A percentile compares a stretch with the other conserved stretches of the same genome.
These are phyloP conservation scores for Lipomyces chichibuensis DNA, from an alignment of 805 yeast genomes.

Conservation along the genomic window DNA sequence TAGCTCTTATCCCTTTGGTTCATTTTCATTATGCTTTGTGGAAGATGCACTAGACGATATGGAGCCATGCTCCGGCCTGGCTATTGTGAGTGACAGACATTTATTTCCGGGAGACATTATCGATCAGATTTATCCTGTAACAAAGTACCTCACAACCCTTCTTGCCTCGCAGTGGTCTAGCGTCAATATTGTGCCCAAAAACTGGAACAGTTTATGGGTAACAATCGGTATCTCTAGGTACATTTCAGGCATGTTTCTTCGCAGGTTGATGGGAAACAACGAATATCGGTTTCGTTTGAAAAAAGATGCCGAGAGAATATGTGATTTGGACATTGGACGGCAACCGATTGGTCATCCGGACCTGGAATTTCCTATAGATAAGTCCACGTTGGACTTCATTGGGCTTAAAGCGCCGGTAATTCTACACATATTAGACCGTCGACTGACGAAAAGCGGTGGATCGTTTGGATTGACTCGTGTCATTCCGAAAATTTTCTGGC, in stretches of 20 bases:
- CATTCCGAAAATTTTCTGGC: conserved; percentile 84
- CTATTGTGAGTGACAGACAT: conserved; percentile 61
- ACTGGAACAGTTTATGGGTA: conserved; percentile 84
- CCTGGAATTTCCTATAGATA: conserved; percentile 64
- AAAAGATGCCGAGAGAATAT: conserved; percentile 63
- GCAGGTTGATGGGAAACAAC: conserved; percentile 76
- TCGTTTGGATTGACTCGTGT: conserved; percentile 91
- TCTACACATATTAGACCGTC: conserved; percentile 75
- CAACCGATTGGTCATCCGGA: conserved; percentile 79
- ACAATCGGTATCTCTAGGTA: conserved; percentile 80
- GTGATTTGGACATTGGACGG: conserved; percentile 73
- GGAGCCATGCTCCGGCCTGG: conserved; percentile 74
- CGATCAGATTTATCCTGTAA: conserved; percentile 74
- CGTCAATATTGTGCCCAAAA: conserved; percentile 79
- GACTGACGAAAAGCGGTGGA: conserved; percentile 96
- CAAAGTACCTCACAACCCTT: conserved; percentile 68
- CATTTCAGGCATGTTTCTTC: conserved; percentile 75
- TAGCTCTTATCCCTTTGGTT: conserved; percentile 89
- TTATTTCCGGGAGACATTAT: conserved; percentile 73
- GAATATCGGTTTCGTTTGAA: conserved; percentile 76
- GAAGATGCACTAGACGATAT: conserved; percentile 55
- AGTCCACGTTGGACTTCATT: conserved; percentile 67
- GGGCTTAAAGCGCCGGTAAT: conserved; percentile 84
- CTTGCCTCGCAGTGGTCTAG: conserved; percentile 93
- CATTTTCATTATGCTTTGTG: conserved; percentile 77